Conservation (phyloP, 1,284 basidiomycete genomes). For the Taiwanofungus camphoratus region DNA sequence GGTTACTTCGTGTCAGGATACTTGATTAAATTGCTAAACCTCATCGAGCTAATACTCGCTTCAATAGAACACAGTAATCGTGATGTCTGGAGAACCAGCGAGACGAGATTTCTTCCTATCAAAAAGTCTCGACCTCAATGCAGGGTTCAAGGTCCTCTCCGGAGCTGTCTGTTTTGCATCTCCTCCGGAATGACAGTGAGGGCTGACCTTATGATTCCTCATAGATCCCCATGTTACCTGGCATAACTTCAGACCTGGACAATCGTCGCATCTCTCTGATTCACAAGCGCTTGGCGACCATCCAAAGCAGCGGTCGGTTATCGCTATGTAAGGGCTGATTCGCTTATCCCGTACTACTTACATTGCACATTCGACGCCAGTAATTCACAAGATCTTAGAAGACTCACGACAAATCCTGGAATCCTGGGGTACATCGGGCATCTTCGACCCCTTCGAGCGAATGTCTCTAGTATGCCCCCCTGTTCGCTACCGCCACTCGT, state of each 20-base stretch:
- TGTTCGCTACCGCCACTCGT: not conserved
- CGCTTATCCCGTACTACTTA: constrained; percentile 1
- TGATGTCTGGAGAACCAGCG: constrained; percentile 67
- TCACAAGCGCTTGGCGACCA: constrained; percentile 57
- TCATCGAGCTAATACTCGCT: constrained; percentile 11
- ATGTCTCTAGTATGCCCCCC: constrained; percentile 53
- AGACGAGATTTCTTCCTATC: constrained; percentile 62
- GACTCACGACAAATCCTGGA: constrained; percentile 56
- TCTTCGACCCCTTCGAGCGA: constrained; percentile 62
- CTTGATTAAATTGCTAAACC: constrained; percentile 11
- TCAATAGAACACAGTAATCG: constrained; percentile 58
- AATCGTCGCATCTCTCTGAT: constrained; percentile 54
- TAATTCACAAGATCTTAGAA: constrained; percentile 56
- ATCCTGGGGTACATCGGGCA: constrained; percentile 55
- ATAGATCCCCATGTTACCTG: constrained; percentile 67
- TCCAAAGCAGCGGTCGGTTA: constrained; percentile 56
- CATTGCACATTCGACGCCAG: constrained; percentile 26
- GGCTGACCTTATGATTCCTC: constrained; percentile 7
- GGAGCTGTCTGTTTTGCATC: constrained; percentile 51
- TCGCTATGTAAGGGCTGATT: constrained; percentile 41
- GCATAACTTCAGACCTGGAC: constrained; percentile 65
- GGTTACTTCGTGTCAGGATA: constrained; percentile 49
- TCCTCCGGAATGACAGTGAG: constrained; percentile 1
- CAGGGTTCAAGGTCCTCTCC: constrained; percentile 70
- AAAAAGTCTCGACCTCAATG: constrained; percentile 63